A percentile compares a stretch with the other conserved stretches of the same genome.
phyloP scores from a whole-genome alignment of 441 rosid genomes.

The Euphorbia corollata region DNA sequence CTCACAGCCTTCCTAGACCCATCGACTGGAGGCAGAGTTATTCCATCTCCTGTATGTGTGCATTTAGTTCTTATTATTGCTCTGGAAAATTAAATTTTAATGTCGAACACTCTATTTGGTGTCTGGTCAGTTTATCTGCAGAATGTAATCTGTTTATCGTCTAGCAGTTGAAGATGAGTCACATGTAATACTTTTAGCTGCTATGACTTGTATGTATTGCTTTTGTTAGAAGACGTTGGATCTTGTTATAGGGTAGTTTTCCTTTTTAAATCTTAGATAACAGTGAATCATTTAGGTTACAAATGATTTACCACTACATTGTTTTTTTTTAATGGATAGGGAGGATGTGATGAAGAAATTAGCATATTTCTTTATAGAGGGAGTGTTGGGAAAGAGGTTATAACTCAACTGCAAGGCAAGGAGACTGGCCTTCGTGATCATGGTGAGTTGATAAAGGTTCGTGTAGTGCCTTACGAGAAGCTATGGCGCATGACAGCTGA shows the following conservation, averaged over 20 bases:
- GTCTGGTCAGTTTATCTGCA: background rate
- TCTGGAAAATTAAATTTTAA: background rate
- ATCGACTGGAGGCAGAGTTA: constrained; percentile 54
- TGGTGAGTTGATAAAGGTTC: constrained; percentile 77
- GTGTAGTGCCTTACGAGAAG: constrained; percentile 45
- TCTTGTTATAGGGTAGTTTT: background rate
- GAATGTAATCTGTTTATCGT: background rate
- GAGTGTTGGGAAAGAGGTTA: constrained; percentile 42
- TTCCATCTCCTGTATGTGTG: constrained; percentile 69
- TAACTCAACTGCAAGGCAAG: constrained; percentile 63
- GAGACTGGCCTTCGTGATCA: constrained; percentile 62
- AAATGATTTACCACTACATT: background rate
- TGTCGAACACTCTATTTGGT: background rate
- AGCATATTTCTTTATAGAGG: constrained; percentile 38
- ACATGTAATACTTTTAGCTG: background rate
- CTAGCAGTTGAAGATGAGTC: background rate
- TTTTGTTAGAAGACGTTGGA: background rate
- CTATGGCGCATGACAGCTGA: constrained; percentile 77
- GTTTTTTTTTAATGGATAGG: constrained; percentile 36
- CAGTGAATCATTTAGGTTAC: background rate
- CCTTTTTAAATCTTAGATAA: background rate
- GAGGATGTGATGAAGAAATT: constrained; percentile 83
- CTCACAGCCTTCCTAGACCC: constrained; percentile 75
- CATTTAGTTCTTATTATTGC: background rate
- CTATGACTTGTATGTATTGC: background rate